Percentiles rank a stretch among this genome's conserved stretches.
Evolutionary conservation across 352 stramenopile species (phyloP).

Genomic region (Phytopythium chamaehyphon): DNA sequence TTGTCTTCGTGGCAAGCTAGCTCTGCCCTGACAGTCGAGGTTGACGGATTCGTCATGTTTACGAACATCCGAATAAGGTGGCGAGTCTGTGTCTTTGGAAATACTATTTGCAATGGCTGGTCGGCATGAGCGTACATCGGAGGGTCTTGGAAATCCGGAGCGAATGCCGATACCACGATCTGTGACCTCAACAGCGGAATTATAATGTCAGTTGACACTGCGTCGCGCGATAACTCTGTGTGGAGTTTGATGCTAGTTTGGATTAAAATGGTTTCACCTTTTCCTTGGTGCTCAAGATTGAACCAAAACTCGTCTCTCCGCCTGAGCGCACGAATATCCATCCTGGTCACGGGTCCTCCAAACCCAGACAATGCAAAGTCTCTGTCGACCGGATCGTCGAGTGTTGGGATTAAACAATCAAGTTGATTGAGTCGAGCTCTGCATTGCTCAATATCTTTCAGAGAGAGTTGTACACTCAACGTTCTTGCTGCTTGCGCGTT

Average conservation of each 20-base stretch:
- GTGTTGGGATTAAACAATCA: slow-evolving; percentile 30
- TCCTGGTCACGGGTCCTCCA: slow-evolving; percentile 22
- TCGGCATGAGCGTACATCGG: neutral
- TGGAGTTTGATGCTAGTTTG: slow-evolving; percentile 19
- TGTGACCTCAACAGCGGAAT: neutral
- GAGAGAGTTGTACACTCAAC: slow-evolving; percentile 26
- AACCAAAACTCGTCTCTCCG: slow-evolving; percentile 30
- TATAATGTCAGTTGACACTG: slow-evolving; percentile 6
- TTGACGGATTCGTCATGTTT: slow-evolving; percentile 43
- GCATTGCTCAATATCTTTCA: slow-evolving; percentile 22
- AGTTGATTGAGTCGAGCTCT: slow-evolving; percentile 20
- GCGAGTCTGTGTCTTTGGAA: slow-evolving; percentile 38
- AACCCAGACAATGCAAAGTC: slow-evolving; percentile 26
- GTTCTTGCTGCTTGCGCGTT: neutral
- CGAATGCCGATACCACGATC: neutral
- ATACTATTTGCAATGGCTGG: slow-evolving; percentile 8
- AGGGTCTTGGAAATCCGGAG: neutral
- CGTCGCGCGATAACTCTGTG: slow-evolving; percentile 30
- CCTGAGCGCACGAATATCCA: slow-evolving; percentile 28
- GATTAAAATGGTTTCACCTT: neutral
- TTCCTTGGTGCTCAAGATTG: neutral
- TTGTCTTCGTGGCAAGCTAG: slow-evolving; percentile 32
- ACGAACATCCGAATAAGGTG: slow-evolving; percentile 21
- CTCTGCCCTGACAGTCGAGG: slow-evolving; percentile 44
- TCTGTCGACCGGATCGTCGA: neutral